Evolutionary conservation across 2,329 filamentous ascomycete species (phyloP).

Genomic region (Fusarium acutatum): DNA sequence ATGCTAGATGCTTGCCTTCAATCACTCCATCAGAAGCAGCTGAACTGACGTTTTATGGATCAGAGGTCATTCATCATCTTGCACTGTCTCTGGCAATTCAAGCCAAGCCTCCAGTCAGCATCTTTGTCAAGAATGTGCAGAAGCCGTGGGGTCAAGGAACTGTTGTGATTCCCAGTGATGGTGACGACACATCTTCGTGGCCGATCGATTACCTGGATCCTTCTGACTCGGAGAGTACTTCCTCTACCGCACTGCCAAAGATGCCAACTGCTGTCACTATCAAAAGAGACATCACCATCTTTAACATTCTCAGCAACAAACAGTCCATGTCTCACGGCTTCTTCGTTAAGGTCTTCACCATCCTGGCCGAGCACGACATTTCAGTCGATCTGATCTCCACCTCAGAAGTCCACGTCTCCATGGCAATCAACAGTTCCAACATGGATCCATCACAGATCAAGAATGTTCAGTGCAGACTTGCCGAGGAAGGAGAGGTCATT

Average conservation of each 20-base stretch:
- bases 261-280: neutral
- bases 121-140: neutral
- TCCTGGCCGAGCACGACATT: neutral
- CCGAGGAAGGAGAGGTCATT: neutral
- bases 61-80: neutral
- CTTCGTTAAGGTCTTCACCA: neutral
- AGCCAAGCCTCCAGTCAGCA: neutral
- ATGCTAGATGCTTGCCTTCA: neutral
- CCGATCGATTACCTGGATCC: neutral
- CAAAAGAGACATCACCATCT: neutral
- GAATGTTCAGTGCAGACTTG: neutral
- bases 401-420: neutral
- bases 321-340: neutral
- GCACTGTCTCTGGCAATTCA: neutral
- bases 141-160: neutral
- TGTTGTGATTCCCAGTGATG: neutral
- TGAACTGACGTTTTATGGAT: neutral
- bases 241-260: neutral
- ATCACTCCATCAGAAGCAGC: neutral
- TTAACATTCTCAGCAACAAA: neutral
- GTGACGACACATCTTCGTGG: neutral
- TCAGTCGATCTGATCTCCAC: neutral
- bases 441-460: neutral
- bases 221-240: neutral
- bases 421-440: neutral